Percentiles rank a stretch among this genome's conserved stretches.
Conservation (phyloP, 139 green algal genomes). For the Chlorella sp. region DNA sequence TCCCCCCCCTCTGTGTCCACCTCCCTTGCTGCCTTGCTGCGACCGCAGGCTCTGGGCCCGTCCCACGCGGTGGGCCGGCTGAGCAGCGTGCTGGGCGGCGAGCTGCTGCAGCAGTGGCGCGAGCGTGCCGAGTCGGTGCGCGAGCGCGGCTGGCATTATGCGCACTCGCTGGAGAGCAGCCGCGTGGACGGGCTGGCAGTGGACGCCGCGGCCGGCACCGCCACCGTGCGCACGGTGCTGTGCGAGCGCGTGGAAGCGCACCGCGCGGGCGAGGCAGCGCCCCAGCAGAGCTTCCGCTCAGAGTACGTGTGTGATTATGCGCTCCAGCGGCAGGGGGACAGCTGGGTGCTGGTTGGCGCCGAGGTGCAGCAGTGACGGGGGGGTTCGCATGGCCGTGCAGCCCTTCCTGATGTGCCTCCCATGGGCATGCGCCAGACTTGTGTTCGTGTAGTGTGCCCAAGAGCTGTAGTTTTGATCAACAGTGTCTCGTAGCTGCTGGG, state of each 20-base stretch:
- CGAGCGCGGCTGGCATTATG: constrained; percentile 22
- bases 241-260: constrained; percentile 27
- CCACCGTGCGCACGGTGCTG: constrained; percentile 18
- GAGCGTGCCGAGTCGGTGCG: constrained; percentile 15
- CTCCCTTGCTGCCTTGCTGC: background rate
- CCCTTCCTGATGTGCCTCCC: too few relatives aligned
- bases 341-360: constrained; percentile 20
- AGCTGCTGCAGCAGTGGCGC: constrained; percentile 35
- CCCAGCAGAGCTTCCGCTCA: constrained; percentile 14
- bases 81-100: constrained; percentile 6
- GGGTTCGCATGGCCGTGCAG: too few relatives aligned
- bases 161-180: constrained; percentile 27
- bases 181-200: constrained; percentile 18
- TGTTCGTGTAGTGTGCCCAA: too few relatives aligned
- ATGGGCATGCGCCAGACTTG: too few relatives aligned
- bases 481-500: too few relatives aligned
- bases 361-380: constrained; percentile 9
- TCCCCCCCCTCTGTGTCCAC: background rate
- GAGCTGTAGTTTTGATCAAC: too few relatives aligned
- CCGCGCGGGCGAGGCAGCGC: constrained; percentile 1
- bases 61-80: constrained; percentile 17
- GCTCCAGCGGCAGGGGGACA: background rate
- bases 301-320: constrained; percentile 35
- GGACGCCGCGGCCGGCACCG: background rate
- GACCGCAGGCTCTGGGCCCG: constrained; percentile 14